A percentile compares a stretch with the other conserved stretches of the same genome.
Conservation (phyloP, 2,329 filamentous ascomycete species). For the Huntiella moniliformis region DNA sequence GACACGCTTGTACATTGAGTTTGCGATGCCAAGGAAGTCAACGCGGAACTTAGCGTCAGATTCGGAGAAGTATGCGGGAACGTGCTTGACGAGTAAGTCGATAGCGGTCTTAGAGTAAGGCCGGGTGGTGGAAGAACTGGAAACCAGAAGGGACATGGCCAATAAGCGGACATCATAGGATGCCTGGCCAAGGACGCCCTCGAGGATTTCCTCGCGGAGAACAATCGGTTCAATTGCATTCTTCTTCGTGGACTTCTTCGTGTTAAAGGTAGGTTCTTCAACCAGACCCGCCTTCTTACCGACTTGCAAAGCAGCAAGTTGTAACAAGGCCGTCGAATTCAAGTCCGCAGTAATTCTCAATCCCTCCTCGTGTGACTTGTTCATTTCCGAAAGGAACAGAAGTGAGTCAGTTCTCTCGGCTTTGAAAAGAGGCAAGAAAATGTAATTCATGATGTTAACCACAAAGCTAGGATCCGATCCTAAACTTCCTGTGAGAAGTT, state of each 20-base stretch:
- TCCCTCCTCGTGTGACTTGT: conserved; percentile 28
- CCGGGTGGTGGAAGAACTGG: conserved; percentile 54
- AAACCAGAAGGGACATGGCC: conserved; percentile 63
- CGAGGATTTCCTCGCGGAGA: conserved; percentile 27
- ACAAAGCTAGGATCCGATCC: conserved; percentile 30
- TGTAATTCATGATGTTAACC: conserved; percentile 45
- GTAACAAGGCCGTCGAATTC: conserved; percentile 36
- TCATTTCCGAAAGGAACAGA: conserved; percentile 38
- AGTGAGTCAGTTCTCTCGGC: conserved; percentile 33
- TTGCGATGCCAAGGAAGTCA: conserved; percentile 55
- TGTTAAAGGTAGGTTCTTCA: conserved; percentile 33
- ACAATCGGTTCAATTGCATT: conserved; percentile 16
- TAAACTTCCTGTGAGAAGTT: conserved; percentile 35
- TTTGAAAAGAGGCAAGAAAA: conserved; percentile 44
- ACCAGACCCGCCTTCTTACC: conserved; percentile 53
- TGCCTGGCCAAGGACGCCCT: conserved; percentile 33
- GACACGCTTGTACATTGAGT: conserved; percentile 59
- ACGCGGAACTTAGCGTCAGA: conserved; percentile 73
- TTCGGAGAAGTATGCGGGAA: conserved; percentile 61
- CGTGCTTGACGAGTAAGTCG: conserved; percentile 39
- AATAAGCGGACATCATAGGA: conserved; percentile 52
- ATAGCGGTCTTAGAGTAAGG: conserved; percentile 49
- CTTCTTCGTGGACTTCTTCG: conserved; percentile 10
- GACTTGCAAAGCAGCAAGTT: conserved; percentile 48
- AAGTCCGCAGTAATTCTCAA: conserved; percentile 20